phyloP scores from a whole-genome alignment of 768 basidiomycete genomes.

The Chiua virens region DNA sequence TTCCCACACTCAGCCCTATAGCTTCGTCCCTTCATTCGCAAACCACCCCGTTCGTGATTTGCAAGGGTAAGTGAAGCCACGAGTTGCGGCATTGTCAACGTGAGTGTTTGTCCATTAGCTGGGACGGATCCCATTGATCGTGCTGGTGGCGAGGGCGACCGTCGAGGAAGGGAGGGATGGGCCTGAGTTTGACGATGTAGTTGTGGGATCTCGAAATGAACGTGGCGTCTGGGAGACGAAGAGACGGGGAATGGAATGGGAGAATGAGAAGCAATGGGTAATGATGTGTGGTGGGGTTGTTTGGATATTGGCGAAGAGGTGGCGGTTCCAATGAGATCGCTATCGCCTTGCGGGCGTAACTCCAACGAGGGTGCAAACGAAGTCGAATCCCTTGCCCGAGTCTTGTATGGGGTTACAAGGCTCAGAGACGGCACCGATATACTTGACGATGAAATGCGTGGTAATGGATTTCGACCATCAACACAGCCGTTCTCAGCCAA shows the following conservation, averaged over 20 bases:
- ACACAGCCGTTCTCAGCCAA: slow-evolving; percentile 33
- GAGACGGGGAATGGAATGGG: not conserved
- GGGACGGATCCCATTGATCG: slow-evolving; percentile 11
- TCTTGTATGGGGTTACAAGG: slow-evolving; percentile 12
- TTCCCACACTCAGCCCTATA: slow-evolving; percentile 2
- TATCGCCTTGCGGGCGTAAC: not conserved
- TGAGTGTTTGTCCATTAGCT: slow-evolving; percentile 9
- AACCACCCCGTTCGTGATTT: slow-evolving; percentile 22
- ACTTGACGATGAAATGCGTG: slow-evolving; percentile 23
- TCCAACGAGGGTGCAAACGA: not conserved
- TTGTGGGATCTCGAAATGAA: slow-evolving; percentile 23
- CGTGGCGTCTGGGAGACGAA: slow-evolving; percentile 16
- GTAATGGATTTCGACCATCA: slow-evolving; percentile 24
- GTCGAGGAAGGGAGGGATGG: slow-evolving; percentile 16
- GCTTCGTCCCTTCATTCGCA: slow-evolving; percentile 19
- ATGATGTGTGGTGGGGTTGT: not conserved
- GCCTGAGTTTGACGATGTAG: slow-evolving; percentile 1
- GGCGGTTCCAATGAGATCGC: not conserved
- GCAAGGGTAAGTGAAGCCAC: slow-evolving; percentile 31
- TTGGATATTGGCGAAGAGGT: not conserved
- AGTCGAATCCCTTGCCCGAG: not conserved
- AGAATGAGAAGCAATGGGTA: slow-evolving; percentile 4
- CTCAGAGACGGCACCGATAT: slow-evolving; percentile 23
- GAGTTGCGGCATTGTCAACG: slow-evolving; percentile 33
- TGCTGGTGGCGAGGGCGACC: slow-evolving; percentile 24